Percentiles rank a stretch among this genome's conserved stretches.
Conservation (phyloP, 2,329 filamentous ascomycete species). For the Colletotrichum lindemuthianum region DNA sequence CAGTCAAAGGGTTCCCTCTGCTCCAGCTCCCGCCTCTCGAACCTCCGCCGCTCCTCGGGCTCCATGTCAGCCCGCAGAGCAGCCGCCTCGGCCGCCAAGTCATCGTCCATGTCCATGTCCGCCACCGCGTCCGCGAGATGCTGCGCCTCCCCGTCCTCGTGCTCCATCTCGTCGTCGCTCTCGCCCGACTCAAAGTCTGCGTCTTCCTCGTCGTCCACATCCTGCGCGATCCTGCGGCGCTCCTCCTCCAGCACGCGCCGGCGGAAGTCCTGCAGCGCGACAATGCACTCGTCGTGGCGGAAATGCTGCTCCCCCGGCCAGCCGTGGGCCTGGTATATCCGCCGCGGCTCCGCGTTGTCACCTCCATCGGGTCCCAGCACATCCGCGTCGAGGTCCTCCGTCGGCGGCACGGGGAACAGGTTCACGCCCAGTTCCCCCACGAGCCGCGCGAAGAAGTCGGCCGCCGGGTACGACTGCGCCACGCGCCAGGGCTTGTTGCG, state of each 20-base stretch:
- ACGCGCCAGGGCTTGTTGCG: slow-evolving; percentile 32
- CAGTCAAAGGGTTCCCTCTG: slow-evolving; percentile 18
- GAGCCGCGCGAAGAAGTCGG: slow-evolving; percentile 23
- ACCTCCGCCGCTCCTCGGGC: slow-evolving; percentile 24
- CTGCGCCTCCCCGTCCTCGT: not conserved
- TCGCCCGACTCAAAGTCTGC: slow-evolving; percentile 22
- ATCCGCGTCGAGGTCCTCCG: slow-evolving; percentile 29
- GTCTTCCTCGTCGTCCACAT: slow-evolving; percentile 27
- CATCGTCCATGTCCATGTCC: slow-evolving; percentile 32
- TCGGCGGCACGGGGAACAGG: slow-evolving; percentile 25
- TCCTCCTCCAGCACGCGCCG: slow-evolving; percentile 8
- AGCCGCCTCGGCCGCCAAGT: slow-evolving; percentile 22
- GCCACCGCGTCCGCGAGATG: slow-evolving; percentile 26
- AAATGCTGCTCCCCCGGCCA: slow-evolving; percentile 15
- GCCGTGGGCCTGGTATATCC: slow-evolving; percentile 16
- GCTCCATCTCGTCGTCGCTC: slow-evolving; percentile 16
- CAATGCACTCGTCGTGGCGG: slow-evolving; percentile 28
- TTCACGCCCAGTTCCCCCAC: slow-evolving; percentile 6
- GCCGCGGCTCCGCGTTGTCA: not conserved
- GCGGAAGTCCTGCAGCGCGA: slow-evolving; percentile 23
- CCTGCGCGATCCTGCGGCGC: slow-evolving; percentile 3
- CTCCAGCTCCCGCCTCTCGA: slow-evolving; percentile 1
- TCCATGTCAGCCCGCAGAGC: slow-evolving; percentile 26
- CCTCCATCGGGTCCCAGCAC: slow-evolving; percentile 7
- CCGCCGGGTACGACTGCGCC: slow-evolving; percentile 12